These are phyloP conservation scores for Arthrobotrys sphaeroides DNA, from an alignment of 2,329 filamentous ascomycete species.

Conservation along the genomic window DNA sequence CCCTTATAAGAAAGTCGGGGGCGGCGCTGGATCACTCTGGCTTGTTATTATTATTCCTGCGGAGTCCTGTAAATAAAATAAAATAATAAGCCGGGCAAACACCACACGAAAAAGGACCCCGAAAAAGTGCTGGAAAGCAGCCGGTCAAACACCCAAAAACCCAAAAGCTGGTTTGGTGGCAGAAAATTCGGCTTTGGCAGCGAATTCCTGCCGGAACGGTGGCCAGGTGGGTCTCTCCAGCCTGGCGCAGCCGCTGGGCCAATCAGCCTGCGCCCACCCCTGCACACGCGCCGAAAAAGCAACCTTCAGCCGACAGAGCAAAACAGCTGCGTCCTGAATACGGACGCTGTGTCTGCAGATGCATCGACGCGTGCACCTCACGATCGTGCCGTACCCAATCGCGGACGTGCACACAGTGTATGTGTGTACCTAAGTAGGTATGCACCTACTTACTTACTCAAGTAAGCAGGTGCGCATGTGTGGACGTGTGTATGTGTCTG, in stretches of 20 bases:
- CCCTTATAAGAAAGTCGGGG: slow-evolving; percentile 58
- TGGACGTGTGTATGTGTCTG: no score
- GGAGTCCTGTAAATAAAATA: neutral
- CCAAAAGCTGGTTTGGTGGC: slow-evolving; percentile 17
- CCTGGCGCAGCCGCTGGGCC: slow-evolving; percentile 20
- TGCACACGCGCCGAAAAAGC: slow-evolving; percentile 25
- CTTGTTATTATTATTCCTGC: neutral
- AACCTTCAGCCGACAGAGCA: slow-evolving; percentile 22
- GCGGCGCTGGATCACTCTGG: slow-evolving; percentile 44
- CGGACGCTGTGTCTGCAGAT: no score
- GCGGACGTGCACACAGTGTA: no score
- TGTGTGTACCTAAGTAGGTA: no score
- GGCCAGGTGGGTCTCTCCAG: neutral
- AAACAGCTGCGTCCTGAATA: no score
- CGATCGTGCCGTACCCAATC: no score
- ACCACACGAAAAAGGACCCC: slow-evolving; percentile 26
- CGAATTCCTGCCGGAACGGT: slow-evolving; percentile 6
- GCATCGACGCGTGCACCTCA: no score
- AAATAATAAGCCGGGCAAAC: slow-evolving; percentile 23
- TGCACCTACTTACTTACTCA: no score
- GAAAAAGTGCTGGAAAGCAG: slow-evolving; percentile 26
- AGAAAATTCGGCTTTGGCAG: neutral
- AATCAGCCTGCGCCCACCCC: slow-evolving; percentile 4
- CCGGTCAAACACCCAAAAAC: slow-evolving; percentile 43
- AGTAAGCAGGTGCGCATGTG: no score